Percentiles rank a stretch among this genome's conserved stretches.
Conservation (phyloP, 2,329 filamentous ascomycete genomes). For the Cladosporium sp. region DNA sequence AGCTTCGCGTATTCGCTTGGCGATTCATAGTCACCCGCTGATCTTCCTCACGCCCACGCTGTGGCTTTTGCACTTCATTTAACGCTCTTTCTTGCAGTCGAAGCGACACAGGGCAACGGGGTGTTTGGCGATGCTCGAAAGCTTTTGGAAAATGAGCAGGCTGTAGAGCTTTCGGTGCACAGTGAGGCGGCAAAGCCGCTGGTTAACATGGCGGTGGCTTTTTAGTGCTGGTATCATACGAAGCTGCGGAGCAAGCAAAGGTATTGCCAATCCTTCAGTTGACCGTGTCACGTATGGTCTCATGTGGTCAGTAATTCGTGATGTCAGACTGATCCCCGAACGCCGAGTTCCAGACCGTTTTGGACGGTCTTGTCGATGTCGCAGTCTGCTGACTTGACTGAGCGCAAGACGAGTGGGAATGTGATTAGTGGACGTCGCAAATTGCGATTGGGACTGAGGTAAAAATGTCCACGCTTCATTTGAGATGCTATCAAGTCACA, state of each 20-base stretch:
- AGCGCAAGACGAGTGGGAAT: neutral
- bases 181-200: neutral
- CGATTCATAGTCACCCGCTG: neutral
- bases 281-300: neutral
- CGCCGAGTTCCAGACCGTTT: neutral
- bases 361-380: neutral
- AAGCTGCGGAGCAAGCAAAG: neutral
- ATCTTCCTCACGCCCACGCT: neutral
- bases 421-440: neutral
- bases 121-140: no score
- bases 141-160: neutral
- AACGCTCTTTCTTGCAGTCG: neutral
- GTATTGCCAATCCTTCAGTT: neutral
- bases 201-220: neutral
- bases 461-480: neutral
- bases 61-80: no score
- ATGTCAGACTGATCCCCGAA: neutral
- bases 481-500: neutral
- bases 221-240: neutral
- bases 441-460: neutral
- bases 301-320: neutral
- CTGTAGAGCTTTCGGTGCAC: neutral
- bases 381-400: neutral
- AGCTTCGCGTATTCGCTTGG: neutral
- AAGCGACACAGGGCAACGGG: neutral